Evolutionary conservation across 2,329 filamentous ascomycete genomes (phyloP).

Genomic region (Aureobasidium sp.): DNA sequence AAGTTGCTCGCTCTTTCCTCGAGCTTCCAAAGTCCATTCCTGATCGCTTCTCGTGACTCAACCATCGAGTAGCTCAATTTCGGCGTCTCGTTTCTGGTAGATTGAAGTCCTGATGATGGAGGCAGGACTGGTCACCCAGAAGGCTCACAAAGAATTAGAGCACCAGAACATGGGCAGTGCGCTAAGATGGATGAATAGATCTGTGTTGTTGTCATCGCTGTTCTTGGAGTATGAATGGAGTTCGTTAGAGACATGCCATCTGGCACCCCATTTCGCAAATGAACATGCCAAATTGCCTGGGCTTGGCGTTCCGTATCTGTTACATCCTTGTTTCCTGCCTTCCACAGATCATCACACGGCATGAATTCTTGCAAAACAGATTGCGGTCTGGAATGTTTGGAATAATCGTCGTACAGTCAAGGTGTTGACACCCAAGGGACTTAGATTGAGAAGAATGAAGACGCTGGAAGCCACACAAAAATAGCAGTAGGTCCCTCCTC

Average conservation of each 20-base stretch:
- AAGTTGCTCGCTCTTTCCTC: neutral
- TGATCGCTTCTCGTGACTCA: neutral
- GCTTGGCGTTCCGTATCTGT: neutral
- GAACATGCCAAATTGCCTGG: neutral
- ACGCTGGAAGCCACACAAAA: conserved; percentile 8
- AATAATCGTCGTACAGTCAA: conserved; percentile 2
- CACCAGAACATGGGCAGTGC: neutral
- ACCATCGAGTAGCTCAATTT: neutral
- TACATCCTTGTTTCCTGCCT: neutral
- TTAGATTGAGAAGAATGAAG: conserved; percentile 8
- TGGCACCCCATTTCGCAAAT: neutral
- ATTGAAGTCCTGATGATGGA: neutral
- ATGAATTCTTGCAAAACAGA: neutral
- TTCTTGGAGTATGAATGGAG: neutral
- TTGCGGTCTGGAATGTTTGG: neutral
- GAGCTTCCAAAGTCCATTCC: neutral
- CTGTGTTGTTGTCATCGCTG: neutral
- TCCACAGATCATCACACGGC: neutral
- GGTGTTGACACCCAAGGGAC: neutral
- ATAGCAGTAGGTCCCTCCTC: neutral
- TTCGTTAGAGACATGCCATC: neutral
- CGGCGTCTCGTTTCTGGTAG: neutral
- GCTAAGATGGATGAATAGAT: neutral
- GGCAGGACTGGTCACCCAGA: neutral
- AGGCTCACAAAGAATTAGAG: neutral